Evolutionary conservation across 1,139 yeast species (phyloP), one percentile per base, ranked within the genome.

Genomic region (Blastobotrys elegans): DNA sequence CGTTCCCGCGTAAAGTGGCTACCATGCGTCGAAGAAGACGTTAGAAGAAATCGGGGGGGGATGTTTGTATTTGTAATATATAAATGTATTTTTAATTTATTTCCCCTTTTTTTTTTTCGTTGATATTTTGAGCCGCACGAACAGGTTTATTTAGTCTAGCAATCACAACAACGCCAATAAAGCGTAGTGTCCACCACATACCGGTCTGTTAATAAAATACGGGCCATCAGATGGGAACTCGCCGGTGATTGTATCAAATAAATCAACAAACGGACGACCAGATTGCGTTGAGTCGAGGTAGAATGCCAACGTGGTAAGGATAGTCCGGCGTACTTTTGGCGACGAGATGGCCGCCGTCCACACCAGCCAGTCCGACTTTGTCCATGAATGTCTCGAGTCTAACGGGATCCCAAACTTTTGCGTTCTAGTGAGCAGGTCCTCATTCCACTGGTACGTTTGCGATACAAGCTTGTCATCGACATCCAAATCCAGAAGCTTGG

Each of bases 11-110:
- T 27, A 46, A 42, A 20, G 16, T 46, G 17, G 49, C 49, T 7
- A 27, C 36, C 17, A 38, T 46, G 49, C 35, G 46, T 16, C 45
- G 49, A 42, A 29, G 48, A 35, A 35, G 44, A 39, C 17, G 47
- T 38, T 39, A 39, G 10, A n/a, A n/a, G 14, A 21, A 7, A n/a
- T n/a, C n/a, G n/a, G n/a, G n/a, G n/a, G n/a, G n/a, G n/a, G n/a
- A n/a, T 20, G 4, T 37, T 24, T 22, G 17, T 24, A 27, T 29
- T 39, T 39, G 13, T 26, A 33, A 8, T 36, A 13, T 36, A 37
- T 37, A 37, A n/a, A 8, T 24, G 30, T 37, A 22, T 21, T 4
- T 26, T 26, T 37, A 27, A 29, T 27, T 39, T 27, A 29, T 38
- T n/a, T 22, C 5, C 26, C 8, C 4, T 22, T 8, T 26, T 24